Conservation (phyloP, 208 protist species). For the Naegleria gruberi region DNA sequence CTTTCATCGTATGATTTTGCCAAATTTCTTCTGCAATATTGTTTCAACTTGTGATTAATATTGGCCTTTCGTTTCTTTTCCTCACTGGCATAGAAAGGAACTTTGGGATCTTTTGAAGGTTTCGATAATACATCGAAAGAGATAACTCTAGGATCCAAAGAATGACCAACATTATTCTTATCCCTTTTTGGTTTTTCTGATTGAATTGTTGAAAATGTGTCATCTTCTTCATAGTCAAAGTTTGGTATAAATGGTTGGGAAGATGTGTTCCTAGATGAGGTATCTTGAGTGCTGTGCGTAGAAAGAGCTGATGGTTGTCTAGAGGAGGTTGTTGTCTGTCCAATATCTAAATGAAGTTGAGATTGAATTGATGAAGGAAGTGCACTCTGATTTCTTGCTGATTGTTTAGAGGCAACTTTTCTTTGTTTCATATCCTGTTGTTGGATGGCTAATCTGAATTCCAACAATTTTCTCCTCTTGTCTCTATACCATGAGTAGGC, state of each 20-base stretch:
- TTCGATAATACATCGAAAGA: background rate
- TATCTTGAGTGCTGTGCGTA: too few relatives aligned
- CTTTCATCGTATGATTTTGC: background rate
- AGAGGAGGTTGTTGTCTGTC: too few relatives aligned
- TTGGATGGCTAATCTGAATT: background rate
- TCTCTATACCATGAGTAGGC: constrained; percentile 2
- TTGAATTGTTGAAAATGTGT: background rate
- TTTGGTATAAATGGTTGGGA: too few relatives aligned
- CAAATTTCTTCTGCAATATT: constrained; percentile 8
- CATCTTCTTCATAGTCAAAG: too few relatives aligned
- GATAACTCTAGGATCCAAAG: background rate
- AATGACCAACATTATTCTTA: background rate
- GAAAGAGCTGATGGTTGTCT: too few relatives aligned
- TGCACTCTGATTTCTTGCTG: too few relatives aligned
- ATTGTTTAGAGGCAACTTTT: background rate
- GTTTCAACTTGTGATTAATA: constrained; percentile 3
- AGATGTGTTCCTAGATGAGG: too few relatives aligned
- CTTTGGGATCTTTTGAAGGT: background rate
- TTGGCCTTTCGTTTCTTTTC: constrained; percentile 5
- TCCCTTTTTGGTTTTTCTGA: background rate
- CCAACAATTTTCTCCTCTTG: background rate
- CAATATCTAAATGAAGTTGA: too few relatives aligned
- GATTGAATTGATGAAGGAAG: too few relatives aligned
- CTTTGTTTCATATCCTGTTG: background rate
- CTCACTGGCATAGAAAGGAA: background rate